Conservation (phyloP, 768 basidiomycete species). For the Tricholoma sp. region DNA sequence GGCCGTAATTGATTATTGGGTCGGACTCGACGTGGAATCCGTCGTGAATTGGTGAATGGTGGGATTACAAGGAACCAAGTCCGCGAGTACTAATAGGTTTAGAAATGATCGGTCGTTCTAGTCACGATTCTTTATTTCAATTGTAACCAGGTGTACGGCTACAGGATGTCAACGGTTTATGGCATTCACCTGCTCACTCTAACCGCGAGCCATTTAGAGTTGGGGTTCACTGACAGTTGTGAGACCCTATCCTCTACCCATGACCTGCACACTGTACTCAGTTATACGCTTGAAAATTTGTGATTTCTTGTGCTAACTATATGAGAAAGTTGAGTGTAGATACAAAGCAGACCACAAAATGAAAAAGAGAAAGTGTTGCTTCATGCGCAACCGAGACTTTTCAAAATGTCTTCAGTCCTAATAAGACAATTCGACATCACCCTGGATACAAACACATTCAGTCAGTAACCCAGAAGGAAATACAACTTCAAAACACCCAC, state of each 20-base stretch:
- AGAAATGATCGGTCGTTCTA: background rate
- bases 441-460: constrained; percentile 28
- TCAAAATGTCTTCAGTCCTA: constrained; percentile 16
- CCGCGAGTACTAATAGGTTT: background rate
- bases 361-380: background rate
- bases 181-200: too few relatives aligned
- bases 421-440: constrained; percentile 57
- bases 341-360: constrained; percentile 3
- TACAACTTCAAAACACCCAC: constrained; percentile 23
- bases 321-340: background rate
- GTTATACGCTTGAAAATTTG: too few relatives aligned
- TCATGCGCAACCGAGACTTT: background rate
- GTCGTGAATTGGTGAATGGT: background rate
- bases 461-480: constrained; percentile 6
- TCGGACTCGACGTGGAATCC: background rate
- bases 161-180: too few relatives aligned
- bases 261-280: too few relatives aligned
- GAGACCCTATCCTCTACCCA: too few relatives aligned
- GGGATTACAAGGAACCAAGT: background rate
- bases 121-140: background rate
- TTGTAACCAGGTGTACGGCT: too few relatives aligned
- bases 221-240: too few relatives aligned
- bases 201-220: too few relatives aligned
- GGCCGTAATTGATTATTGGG: background rate
- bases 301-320: background rate